phyloP scores from a whole-genome alignment of 1,284 basidiomycete genomes.

The Ustilago vetiveriae region DNA sequence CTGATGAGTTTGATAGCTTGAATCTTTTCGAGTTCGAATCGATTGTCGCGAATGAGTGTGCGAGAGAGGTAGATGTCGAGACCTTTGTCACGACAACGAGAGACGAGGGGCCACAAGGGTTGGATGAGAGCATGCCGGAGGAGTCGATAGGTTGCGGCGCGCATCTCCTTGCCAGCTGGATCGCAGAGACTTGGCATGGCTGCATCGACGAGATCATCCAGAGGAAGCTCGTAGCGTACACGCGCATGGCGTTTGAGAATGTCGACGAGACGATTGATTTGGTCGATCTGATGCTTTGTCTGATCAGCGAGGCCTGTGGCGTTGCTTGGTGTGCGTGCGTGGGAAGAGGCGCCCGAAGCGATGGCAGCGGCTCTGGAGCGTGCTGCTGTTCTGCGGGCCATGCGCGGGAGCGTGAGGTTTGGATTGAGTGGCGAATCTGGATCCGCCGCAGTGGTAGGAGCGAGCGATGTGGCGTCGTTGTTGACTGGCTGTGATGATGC shows the following conservation, averaged over 20 bases:
- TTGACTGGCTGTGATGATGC: constrained; percentile 2
- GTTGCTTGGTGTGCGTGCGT: constrained; percentile 52
- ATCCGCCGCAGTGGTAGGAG: constrained; percentile 3
- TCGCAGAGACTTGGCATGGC: constrained; percentile 82
- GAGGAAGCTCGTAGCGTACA: constrained; percentile 79
- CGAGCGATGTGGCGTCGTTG: background rate
- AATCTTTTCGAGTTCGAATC: constrained; percentile 85
- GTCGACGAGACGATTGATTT: constrained; percentile 75
- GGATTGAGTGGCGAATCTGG: constrained; percentile 29
- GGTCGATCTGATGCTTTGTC: constrained; percentile 44
- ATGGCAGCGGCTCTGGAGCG: constrained; percentile 44
- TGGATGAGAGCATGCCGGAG: constrained; percentile 81
- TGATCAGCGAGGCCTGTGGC: constrained; percentile 48
- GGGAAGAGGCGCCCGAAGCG: constrained; percentile 29
- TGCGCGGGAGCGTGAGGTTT: constrained; percentile 26
- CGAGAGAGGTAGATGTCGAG: constrained; percentile 89
- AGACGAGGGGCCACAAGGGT: constrained; percentile 67
- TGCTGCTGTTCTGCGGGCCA: constrained; percentile 35
- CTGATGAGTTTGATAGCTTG: constrained; percentile 93
- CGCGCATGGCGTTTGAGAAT: constrained; percentile 80
- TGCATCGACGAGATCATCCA: constrained; percentile 77
- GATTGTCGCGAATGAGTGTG: constrained; percentile 83
- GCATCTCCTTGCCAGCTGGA: constrained; percentile 76
- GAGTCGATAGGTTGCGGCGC: constrained; percentile 87
- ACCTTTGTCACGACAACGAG: constrained; percentile 74